These are phyloP conservation scores for Pseudoscleropodium purum DNA, from an alignment of 225 moss, liverwort and hornwort genomes.

Conservation along the genomic window DNA sequence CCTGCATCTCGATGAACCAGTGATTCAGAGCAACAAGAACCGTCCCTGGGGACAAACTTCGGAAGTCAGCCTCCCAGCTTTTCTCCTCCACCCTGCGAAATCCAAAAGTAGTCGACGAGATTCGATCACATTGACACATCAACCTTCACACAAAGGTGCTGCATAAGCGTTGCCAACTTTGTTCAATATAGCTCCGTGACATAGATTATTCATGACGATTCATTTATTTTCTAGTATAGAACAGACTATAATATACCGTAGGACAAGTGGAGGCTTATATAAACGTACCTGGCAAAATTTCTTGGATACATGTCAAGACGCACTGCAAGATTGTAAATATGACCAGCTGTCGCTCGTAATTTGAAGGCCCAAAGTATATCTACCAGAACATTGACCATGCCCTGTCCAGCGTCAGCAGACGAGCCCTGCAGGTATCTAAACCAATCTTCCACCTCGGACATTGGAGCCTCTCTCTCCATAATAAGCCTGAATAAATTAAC, in stretches of 20 bases:
- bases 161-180: not conserved
- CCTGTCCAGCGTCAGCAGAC: conserved; percentile 64
- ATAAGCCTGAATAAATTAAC: conserved; percentile 41
- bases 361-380: conserved; percentile 91
- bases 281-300: conserved; percentile 44
- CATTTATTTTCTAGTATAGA: not conserved
- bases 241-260: not conserved
- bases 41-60: conserved; percentile 77
- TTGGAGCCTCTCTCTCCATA: conserved; percentile 44
- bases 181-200: not conserved
- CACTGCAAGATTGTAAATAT: conserved; percentile 51
- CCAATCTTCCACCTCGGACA: conserved; percentile 57
- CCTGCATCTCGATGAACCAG: conserved; percentile 94
- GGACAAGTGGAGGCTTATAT: not conserved
- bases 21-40: conserved; percentile 69
- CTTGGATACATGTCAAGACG: conserved; percentile 57
- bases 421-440: conserved; percentile 34
- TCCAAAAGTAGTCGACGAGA: not conserved
- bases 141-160: not conserved
- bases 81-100: conserved; percentile 60
- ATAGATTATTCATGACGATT: not conserved
- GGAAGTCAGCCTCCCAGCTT: conserved; percentile 80
- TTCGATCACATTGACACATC: conserved; percentile 1
- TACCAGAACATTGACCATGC: conserved; percentile 66
- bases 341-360: conserved; percentile 55